Evolutionary conservation across 2,329 filamentous ascomycete genomes (phyloP).

Genomic region (Neonectria punicea): DNA sequence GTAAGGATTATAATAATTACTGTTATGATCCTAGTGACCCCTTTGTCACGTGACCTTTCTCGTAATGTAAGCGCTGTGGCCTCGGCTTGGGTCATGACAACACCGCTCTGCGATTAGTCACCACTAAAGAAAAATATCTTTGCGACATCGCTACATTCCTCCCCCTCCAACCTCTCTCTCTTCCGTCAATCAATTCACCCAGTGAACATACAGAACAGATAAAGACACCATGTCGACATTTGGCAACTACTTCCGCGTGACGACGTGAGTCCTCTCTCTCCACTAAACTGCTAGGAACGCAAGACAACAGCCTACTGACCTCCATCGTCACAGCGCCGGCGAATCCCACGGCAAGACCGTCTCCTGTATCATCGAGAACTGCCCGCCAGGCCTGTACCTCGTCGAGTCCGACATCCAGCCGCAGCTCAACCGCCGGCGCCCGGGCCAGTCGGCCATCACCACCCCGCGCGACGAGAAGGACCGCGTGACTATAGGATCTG

Average conservation of each 20-base stretch:
- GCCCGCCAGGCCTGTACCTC: constrained; percentile 66
- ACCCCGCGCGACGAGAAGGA: constrained; percentile 94
- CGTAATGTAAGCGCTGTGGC: background rate
- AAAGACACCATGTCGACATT: constrained; percentile 79
- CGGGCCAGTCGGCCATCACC: constrained; percentile 21
- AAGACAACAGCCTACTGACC: constrained; percentile 22
- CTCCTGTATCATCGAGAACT: constrained; percentile 58
- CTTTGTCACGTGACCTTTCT: background rate
- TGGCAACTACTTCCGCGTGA: constrained; percentile 65
- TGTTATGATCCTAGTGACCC: too few relatives aligned
- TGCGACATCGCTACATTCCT: constrained; percentile 20
- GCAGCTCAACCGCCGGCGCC: constrained; percentile 15
- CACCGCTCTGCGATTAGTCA: constrained; percentile 12
- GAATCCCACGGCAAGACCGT: constrained; percentile 9
- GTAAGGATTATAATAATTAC: too few relatives aligned
- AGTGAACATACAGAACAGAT: constrained; percentile 27
- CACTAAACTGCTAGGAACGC: constrained; percentile 21
- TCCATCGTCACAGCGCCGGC: constrained; percentile 21
- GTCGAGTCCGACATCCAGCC: constrained; percentile 11
- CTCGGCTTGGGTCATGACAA: background rate
- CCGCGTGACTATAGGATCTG: constrained; percentile 88
- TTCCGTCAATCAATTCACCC: constrained; percentile 18
- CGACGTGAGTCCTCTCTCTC: constrained; percentile 68
- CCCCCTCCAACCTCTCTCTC: constrained; percentile 19
- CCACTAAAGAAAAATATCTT: constrained; percentile 25